These are phyloP conservation scores for Lotmaria passim DNA, from an alignment of 208 protist species.

Conservation along the genomic window DNA sequence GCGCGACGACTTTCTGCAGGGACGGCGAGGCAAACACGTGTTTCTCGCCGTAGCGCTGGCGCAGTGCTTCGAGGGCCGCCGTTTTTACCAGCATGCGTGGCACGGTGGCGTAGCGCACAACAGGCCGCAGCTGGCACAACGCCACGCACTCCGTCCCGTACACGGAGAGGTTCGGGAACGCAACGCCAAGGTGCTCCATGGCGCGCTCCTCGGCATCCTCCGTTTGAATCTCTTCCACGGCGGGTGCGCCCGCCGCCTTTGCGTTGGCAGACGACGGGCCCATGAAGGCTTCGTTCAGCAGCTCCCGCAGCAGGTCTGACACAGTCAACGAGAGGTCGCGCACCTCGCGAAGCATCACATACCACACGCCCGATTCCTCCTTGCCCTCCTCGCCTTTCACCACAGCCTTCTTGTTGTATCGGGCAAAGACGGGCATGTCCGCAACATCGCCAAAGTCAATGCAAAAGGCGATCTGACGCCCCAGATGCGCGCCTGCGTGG, in stretches of 20 bases:
- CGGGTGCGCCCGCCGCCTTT: not conserved
- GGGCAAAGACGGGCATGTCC: conserved; percentile 57
- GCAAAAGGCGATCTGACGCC: conserved; percentile 69
- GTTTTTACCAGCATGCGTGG: conserved; percentile 27
- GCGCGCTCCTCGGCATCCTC: conserved; percentile 35
- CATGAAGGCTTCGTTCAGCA: conserved; percentile 22
- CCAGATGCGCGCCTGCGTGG: conserved; percentile 27
- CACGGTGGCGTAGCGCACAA: conserved; percentile 7
- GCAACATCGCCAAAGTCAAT: conserved; percentile 72
- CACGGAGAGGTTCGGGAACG: conserved; percentile 77
- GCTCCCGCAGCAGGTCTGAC: conserved; percentile 30
- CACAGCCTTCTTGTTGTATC: conserved; percentile 9
- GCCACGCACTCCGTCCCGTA: conserved; percentile 68
- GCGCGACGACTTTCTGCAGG: conserved; percentile 33
- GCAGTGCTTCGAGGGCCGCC: conserved; percentile 40
- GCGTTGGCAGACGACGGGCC: not conserved
- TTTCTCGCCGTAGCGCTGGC: conserved; percentile 57
- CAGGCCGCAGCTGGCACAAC: conserved; percentile 55
- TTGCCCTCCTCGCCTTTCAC: not conserved
- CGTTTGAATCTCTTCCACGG: conserved; percentile 32
- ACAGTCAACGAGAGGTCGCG: conserved; percentile 25
- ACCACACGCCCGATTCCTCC: conserved; percentile 25
- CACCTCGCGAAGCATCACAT: conserved; percentile 50
- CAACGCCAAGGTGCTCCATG: conserved; percentile 51
- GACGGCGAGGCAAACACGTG: conserved; percentile 43